phyloP scores from a whole-genome alignment of 192 early-diverging fungal species.

The Phycomyces blakesleeanus region DNA sequence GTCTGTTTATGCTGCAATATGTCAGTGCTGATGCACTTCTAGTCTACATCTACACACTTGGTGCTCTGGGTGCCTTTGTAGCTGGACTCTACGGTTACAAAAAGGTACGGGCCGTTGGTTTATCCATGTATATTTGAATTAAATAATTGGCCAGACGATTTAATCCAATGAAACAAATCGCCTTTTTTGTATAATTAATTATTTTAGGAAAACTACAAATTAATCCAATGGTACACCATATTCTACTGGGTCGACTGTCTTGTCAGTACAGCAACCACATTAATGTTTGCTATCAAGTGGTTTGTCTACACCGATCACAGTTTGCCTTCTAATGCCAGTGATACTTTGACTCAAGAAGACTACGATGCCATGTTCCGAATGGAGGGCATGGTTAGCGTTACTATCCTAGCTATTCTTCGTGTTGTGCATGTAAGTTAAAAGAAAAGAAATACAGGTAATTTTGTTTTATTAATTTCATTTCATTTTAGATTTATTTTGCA shows the following conservation, averaged over 20 bases:
- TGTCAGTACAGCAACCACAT: conserved; percentile 19
- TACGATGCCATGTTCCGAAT: conserved; percentile 28
- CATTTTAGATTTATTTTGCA: conserved; percentile 25
- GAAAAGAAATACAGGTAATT: background rate
- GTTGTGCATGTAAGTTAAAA: conserved; percentile 25
- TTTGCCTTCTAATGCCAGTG: conserved; percentile 13
- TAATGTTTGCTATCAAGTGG: conserved; percentile 28
- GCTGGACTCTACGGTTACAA: conserved; percentile 27
- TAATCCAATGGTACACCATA: conserved; percentile 26
- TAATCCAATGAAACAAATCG: background rate
- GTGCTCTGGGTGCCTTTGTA: conserved; percentile 18
- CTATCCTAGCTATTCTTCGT: conserved; percentile 21
- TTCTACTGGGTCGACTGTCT: conserved; percentile 38
- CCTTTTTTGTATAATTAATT: too few species aligned
- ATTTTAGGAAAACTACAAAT: conserved; percentile 11
- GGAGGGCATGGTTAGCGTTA: conserved; percentile 31
- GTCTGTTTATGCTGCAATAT: conserved; percentile 31
- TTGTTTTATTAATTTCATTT: background rate
- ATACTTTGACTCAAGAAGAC: conserved; percentile 14
- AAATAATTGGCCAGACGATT: too few species aligned
- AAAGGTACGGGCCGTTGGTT: conserved; percentile 16
- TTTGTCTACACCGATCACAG: conserved; percentile 36
- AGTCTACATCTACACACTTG: conserved; percentile 30
- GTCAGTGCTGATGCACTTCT: conserved; percentile 16
- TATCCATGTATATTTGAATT: too few species aligned